Evolutionary conservation across 192 early-diverging fungal genomes (phyloP).

Genomic region (Gamsiella multidivaricata): DNA sequence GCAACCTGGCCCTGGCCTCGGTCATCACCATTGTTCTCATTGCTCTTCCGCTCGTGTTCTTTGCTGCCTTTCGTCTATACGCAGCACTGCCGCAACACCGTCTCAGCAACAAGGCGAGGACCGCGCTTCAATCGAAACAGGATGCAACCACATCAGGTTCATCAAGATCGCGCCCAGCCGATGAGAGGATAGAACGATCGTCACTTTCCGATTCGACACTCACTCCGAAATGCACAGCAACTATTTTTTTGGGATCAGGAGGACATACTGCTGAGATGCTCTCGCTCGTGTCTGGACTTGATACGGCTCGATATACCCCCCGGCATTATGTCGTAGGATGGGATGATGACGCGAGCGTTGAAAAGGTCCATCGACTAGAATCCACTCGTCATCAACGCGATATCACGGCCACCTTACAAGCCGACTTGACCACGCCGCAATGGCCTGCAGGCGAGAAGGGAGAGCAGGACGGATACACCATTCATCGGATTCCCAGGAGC

Average conservation of each 20-base stretch:
- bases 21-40: constrained; percentile 14
- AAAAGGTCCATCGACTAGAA: constrained; percentile 67
- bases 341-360: constrained; percentile 69
- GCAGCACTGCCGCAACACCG: constrained; percentile 54
- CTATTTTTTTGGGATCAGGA: constrained; percentile 60
- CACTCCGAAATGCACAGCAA: constrained; percentile 6
- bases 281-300: constrained; percentile 72
- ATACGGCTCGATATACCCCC: constrained; percentile 64
- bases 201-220: too few relatives aligned
- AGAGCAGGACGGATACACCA: constrained; percentile 36
- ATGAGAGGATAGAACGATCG: background rate
- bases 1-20: constrained; percentile 14
- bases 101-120: constrained; percentile 37
- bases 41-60: constrained; percentile 7
- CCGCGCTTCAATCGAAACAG: background rate
- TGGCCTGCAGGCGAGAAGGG: background rate
- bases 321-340: constrained; percentile 81
- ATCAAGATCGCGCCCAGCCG: background rate
- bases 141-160: background rate
- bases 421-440: background rate
- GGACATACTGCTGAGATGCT: constrained; percentile 96
- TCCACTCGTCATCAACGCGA: constrained; percentile 15
- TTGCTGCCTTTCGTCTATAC: constrained; percentile 14
- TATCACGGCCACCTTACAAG: constrained; percentile 3
- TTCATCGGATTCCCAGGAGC: constrained; percentile 74